phyloP scores from a whole-genome alignment of 1,284 basidiomycete species.

The Boletus austroedulis region DNA sequence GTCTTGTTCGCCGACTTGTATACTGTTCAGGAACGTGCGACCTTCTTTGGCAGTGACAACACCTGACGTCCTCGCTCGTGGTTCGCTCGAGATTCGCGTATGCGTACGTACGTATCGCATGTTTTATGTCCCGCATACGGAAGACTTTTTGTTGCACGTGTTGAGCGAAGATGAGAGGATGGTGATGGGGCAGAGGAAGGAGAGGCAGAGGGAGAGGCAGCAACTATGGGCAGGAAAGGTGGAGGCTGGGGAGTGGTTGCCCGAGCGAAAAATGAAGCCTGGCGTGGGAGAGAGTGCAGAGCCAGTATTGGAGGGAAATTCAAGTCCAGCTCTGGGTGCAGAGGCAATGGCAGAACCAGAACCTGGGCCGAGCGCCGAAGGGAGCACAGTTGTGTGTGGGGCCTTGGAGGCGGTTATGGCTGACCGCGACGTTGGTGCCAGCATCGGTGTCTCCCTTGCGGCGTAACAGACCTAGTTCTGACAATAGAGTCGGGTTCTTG shows the following conservation, averaged over 20 bases:
- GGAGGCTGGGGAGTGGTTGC: slow-evolving; percentile 16
- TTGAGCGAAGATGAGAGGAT: slow-evolving; percentile 11
- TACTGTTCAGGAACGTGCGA: slow-evolving; percentile 44
- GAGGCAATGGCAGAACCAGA: not conserved
- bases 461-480: slow-evolving; percentile 11
- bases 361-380: not conserved
- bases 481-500: too few species aligned
- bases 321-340: not conserved
- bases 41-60: slow-evolving; percentile 34
- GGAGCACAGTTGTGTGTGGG: not conserved
- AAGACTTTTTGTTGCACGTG: slow-evolving; percentile 56
- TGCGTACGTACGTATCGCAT: slow-evolving; percentile 81
- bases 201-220: slow-evolving; percentile 10
- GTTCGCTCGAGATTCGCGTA: slow-evolving; percentile 76
- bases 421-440: not conserved
- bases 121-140: slow-evolving; percentile 76
- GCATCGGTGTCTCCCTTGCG: not conserved
- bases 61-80: slow-evolving; percentile 50
- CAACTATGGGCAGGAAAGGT: slow-evolving; percentile 18
- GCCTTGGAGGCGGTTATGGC: not conserved
- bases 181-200: not conserved
- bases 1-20: not conserved
- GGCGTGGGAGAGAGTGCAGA: not conserved
- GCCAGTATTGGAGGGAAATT: not conserved
- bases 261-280: not conserved